Evolutionary conservation across 2,329 filamentous ascomycete genomes (phyloP), one percentile per base, ranked within the genome.

Genomic region (Talaromyces sp.): DNA sequence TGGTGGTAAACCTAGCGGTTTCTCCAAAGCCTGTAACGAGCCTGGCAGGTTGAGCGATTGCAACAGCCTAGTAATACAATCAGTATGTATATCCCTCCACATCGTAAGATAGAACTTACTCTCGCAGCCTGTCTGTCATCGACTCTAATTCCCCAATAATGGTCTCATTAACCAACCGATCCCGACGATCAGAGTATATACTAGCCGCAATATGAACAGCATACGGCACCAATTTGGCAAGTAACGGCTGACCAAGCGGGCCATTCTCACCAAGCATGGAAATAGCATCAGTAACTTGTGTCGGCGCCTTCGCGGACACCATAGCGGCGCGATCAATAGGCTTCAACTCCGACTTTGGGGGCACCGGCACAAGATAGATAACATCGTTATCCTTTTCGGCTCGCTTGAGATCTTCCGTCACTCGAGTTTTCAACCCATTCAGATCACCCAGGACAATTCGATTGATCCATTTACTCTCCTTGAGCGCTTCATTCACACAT

Each of bases 321-420:
- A 99, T 96, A 61, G 86, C 89, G 9, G 91, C 93, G 60, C 93
- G 83, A 60, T 95, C 91, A 5, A 99, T 83, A 2, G 87, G 84
- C 71, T 88, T 91, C 45, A 99, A 81, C 68, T 97, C 92, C 3
- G 90, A 85, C 67, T 97, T 97, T 10, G 91, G 85, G 2, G 93
- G 91, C 1, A 97, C 91, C 1, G 88, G 82, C 53, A 87, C 84
- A 2, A 97, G 78, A 70, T 97, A 99, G 15, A 99, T 97, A 65
- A 96, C 80, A 70, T 99, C 93, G 64, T 99, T 99, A 69, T 99
- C 94, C 72, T 90, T 95, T 71, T 97, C 93, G 0, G 93, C 92
- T 48, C 93, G 81, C 74, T 95, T 96, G 63, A 99, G 69, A 64
- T 97, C 91, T 65, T 96, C 92, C 35, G 88, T 83, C 0, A 96